Conservation (phyloP, 2,329 filamentous ascomycete species). For the Claviceps paspali region DNA sequence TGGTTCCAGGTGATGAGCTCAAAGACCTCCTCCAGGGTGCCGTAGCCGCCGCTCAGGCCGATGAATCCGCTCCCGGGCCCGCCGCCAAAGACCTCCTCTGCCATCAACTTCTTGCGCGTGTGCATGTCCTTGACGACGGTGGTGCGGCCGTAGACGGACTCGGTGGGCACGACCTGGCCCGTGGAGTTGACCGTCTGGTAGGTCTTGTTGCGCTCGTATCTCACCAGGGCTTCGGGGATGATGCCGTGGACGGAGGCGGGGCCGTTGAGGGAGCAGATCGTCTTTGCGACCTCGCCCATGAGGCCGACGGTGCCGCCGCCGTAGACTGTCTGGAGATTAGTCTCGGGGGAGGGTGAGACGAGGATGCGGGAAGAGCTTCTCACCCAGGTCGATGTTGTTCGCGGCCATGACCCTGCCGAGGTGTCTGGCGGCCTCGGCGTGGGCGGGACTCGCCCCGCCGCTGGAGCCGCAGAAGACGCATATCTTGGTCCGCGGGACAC, state of each 20-base stretch:
- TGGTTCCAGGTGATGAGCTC: constrained; percentile 92
- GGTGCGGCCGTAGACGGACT: constrained; percentile 59
- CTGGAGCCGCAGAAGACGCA: constrained; percentile 91
- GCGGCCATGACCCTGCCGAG: constrained; percentile 61
- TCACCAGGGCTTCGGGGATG: constrained; percentile 74
- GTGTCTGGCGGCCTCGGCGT: constrained; percentile 62
- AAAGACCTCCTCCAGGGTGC: constrained; percentile 91
- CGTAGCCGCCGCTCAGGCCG: constrained; percentile 76
- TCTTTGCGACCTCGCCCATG: constrained; percentile 87
- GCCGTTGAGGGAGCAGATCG: constrained; percentile 69
- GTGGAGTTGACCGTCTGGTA: constrained; percentile 29
- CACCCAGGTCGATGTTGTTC: constrained; percentile 61
- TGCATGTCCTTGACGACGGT: constrained; percentile 95
- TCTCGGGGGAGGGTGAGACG: too few species aligned
- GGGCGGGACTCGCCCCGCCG: constrained; percentile 53
- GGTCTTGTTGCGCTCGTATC: constrained; percentile 54
- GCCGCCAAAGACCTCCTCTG: constrained; percentile 65
- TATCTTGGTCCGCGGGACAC: constrained; percentile 43
- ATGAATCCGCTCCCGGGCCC: constrained; percentile 80
- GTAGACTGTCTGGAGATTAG: constrained; percentile 49
- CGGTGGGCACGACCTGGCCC: constrained; percentile 46
- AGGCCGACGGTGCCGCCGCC: constrained; percentile 87
- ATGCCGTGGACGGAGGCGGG: constrained; percentile 79
- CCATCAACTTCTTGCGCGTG: constrained; percentile 89
- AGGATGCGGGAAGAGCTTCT: too few species aligned